Percentiles rank a stretch among this genome's conserved stretches.
These are phyloP conservation scores for Fusarium nisikadoi DNA, from an alignment of 2,329 filamentous ascomycete genomes.

Conservation along the genomic window DNA sequence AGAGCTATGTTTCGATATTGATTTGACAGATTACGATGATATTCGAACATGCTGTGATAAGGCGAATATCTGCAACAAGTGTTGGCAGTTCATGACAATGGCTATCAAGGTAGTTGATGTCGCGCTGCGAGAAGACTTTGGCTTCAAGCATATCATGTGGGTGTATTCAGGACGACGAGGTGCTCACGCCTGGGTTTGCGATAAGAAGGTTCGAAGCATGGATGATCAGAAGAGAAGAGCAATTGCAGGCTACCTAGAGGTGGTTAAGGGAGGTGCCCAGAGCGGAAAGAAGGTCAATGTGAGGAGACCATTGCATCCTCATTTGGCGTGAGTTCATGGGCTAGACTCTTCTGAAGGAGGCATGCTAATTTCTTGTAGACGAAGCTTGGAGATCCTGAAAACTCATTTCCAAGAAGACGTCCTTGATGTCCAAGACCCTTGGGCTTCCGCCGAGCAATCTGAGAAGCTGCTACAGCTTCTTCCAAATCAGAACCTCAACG, in stretches of 20 bases:
- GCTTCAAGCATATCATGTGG: constrained; percentile 97
- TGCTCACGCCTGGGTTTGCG: constrained; percentile 98
- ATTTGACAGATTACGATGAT: constrained; percentile 98
- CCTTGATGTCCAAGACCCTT: constrained; percentile 87
- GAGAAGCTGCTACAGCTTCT: constrained; percentile 85
- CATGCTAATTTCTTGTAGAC: constrained; percentile 56
- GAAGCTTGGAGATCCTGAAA: constrained; percentile 86
- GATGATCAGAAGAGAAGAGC: constrained; percentile 87
- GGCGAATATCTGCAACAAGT: constrained; percentile 92
- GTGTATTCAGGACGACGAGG: constrained; percentile 97
- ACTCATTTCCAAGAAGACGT: constrained; percentile 86
- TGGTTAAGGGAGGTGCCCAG: constrained; percentile 87
- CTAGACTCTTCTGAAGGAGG: not conserved
- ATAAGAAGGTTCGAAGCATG: constrained; percentile 84
- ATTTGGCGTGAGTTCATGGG: constrained; percentile 71
- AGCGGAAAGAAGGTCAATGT: constrained; percentile 88
- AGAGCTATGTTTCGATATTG: constrained; percentile 98
- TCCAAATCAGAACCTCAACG: constrained; percentile 80
- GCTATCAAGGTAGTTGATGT: constrained; percentile 92
- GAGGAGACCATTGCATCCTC: constrained; percentile 87
- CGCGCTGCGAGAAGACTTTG: constrained; percentile 92
- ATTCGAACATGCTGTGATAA: constrained; percentile 95
- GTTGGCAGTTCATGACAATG: constrained; percentile 98
- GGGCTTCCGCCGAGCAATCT: constrained; percentile 74
- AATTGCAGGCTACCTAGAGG: constrained; percentile 88